Base-by-base conservation (phyloP, 805 yeast genomes). In the Teunomyces gatunensis region DNA sequence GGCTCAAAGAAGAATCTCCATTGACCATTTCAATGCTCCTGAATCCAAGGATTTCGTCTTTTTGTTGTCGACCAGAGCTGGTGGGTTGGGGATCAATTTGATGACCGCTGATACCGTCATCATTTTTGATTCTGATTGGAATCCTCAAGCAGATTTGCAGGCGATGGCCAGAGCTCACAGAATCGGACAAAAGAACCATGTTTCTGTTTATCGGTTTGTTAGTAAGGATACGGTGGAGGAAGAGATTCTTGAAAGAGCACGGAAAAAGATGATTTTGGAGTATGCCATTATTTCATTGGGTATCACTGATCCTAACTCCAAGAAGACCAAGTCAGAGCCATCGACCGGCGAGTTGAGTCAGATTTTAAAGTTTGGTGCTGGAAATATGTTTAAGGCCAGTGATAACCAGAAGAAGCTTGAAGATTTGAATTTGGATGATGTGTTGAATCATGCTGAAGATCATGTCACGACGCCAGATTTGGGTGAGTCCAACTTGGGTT, bases 81-180 rank as follows among this genome's bases (percentile, higher is more conserved):
- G 99, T 74, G 99, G 99, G 46, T 76, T 94, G 51, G 99, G 99
- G 69, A 94, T 94, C 64, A 94, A 94, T 65, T 76, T 94, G 64
- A 94, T 94, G 99, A 94, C 99, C 5, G 99, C 99, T 3, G 99
- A 94, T 63, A 94, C 99, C 6, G 99, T 94, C 25, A 89, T 94
- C 57, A 92, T 94, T 35, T 94, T 94, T 69, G 99, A 94, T 68
- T 89, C 96, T 4, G 99, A 94, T 71, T 94, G 99, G 99, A 94
- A 94, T 63, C 99, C 99, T 0, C 99, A 94, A 67, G 99, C 99
- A 0, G 99, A 94, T 77, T 75, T 94, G 59, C 99, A 94, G 69
- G 99, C 99, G 1, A 94, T 94, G 99, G 99, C 99, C 0, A 83
- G 99, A 69, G 99, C 99, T 2, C 99, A 94, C 71, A 84, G 99